These are phyloP conservation scores for Psilocybe cyanescens DNA, from an alignment of 768 basidiomycete species.

Conservation along the genomic window DNA sequence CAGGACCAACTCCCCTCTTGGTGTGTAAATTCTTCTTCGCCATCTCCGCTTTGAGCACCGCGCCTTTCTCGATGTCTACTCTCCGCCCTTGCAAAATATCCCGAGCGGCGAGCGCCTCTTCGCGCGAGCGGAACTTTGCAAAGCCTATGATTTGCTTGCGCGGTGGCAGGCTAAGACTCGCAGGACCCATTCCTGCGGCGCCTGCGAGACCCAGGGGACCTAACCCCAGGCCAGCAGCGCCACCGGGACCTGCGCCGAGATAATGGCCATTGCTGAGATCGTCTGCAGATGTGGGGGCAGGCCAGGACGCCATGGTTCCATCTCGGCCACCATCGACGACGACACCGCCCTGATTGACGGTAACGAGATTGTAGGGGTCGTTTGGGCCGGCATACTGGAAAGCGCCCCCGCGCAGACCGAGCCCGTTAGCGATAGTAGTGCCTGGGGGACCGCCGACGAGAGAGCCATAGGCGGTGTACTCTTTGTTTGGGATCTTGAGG, in stretches of 20 bases:
- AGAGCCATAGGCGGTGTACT: slow-evolving; percentile 75
- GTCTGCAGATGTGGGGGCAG: slow-evolving; percentile 36
- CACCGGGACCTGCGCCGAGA: slow-evolving; percentile 22
- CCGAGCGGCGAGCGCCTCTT: slow-evolving; percentile 85
- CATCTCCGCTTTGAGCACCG: slow-evolving; percentile 97
- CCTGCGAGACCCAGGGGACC: slow-evolving; percentile 11
- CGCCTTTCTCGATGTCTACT: slow-evolving; percentile 92
- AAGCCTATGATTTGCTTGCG: slow-evolving; percentile 99
- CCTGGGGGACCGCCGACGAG: slow-evolving; percentile 27
- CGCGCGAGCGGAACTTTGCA: slow-evolving; percentile 89
- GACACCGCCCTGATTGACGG: slow-evolving; percentile 81
- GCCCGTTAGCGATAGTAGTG: slow-evolving; percentile 21
- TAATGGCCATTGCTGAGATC: slow-evolving; percentile 35
- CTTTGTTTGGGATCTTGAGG: slow-evolving; percentile 95
- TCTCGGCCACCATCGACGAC: slow-evolving; percentile 81
- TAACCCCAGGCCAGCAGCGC: slow-evolving; percentile 2
- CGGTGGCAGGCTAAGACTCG: slow-evolving; percentile 51
- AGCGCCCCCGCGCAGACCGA: slow-evolving; percentile 12
- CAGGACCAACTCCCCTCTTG: slow-evolving; percentile 84
- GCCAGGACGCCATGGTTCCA: slow-evolving; percentile 74
- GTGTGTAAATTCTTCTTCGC: slow-evolving; percentile 99
- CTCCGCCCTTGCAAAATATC: slow-evolving; percentile 88
- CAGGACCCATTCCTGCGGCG: neutral
- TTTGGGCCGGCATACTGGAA: slow-evolving; percentile 53
- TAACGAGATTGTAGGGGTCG: slow-evolving; percentile 85